Percentiles rank a stretch among this genome's conserved stretches.
phyloP scores from a whole-genome alignment of 257 asterid genomes.

The Solanum dulcamara region DNA sequence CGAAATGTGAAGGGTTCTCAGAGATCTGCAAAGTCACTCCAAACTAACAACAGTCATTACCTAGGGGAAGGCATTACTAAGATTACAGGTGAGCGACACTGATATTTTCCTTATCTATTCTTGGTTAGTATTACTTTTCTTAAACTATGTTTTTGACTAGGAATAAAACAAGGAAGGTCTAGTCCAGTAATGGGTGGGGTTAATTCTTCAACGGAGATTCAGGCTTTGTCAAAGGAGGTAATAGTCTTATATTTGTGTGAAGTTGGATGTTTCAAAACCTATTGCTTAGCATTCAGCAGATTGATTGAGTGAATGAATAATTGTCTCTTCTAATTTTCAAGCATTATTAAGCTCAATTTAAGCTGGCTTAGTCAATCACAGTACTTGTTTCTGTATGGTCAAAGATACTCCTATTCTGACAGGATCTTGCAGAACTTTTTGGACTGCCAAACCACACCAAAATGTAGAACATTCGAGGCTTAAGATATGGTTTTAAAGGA shows the following conservation, averaged over 20 bases:
- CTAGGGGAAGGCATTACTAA: constrained; percentile 32
- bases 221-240: constrained; percentile 63
- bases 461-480: not conserved
- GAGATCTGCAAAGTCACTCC: constrained; percentile 60
- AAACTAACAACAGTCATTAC: constrained; percentile 40
- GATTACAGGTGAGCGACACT: constrained; percentile 25
- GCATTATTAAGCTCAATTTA: not conserved
- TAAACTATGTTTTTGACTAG: constrained; percentile 13
- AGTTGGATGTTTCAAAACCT: not conserved
- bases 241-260: not conserved
- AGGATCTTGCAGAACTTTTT: not conserved
- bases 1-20: constrained; percentile 41
- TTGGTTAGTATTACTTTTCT: not conserved
- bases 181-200: constrained; percentile 16
- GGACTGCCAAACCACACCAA: not conserved
- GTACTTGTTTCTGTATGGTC: not conserved
- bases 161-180: constrained; percentile 34
- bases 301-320: not conserved
- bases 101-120: not conserved
- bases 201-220: constrained; percentile 34
- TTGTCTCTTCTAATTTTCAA: not conserved
- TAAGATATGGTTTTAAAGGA: not conserved
- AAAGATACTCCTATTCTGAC: not conserved
- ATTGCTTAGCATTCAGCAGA: not conserved
- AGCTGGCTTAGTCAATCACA: not conserved